These are phyloP conservation scores for Periconia sp. DNA, from an alignment of 2,329 filamentous ascomycete species.

Conservation along the genomic window DNA sequence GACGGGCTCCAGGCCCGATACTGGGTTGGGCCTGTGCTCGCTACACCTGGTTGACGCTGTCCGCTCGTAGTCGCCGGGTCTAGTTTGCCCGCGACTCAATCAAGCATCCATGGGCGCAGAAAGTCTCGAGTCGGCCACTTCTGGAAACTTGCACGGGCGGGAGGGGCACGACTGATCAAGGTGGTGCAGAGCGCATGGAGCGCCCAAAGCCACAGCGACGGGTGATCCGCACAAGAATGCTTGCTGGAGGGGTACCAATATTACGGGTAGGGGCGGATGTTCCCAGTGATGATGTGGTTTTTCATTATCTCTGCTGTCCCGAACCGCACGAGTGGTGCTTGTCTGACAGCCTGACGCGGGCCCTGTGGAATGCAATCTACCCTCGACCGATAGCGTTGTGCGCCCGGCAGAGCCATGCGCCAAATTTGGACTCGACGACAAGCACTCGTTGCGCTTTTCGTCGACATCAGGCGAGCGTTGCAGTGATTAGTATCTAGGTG, in stretches of 20 bases:
- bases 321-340: conserved; percentile 24
- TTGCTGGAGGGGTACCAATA: conserved; percentile 34
- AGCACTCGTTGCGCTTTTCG: no score
- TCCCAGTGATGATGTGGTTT: conserved; percentile 16
- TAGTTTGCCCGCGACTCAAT: not conserved
- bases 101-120: conserved; percentile 6
- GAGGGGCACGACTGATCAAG: conserved; percentile 19
- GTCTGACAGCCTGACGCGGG: conserved; percentile 14
- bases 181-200: conserved; percentile 27
- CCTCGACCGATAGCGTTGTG: conserved; percentile 31
- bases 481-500: no score
- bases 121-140: conserved; percentile 18
- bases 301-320: conserved; percentile 15
- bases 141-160: conserved; percentile 31
- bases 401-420: conserved; percentile 13
- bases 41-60: conserved; percentile 20
- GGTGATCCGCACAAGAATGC: conserved; percentile 41
- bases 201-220: conserved; percentile 42
- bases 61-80: not conserved
- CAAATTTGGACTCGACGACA: no score
- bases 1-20: conserved; percentile 10
- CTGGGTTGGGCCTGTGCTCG: conserved; percentile 16
- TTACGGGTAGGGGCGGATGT: conserved; percentile 27
- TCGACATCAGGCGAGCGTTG: no score
- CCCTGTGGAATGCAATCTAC: conserved; percentile 25